Evolutionary conservation across 768 basidiomycete species (phyloP).

Genomic region (Termitomyces sp.): DNA sequence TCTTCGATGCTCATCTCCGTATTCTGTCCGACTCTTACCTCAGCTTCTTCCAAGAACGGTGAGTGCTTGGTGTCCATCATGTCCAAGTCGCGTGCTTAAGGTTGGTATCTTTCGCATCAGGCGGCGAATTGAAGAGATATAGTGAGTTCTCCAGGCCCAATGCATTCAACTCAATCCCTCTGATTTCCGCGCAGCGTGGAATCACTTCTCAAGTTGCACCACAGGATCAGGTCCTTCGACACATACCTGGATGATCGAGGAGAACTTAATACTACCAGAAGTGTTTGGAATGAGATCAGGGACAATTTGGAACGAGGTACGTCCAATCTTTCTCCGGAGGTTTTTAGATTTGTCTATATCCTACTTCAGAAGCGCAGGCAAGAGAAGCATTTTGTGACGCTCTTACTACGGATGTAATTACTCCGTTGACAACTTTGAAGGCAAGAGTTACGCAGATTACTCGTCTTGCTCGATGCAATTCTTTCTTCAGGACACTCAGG

Average conservation of each 20-base stretch:
- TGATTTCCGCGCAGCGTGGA: conserved; percentile 52
- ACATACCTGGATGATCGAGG: conserved; percentile 66
- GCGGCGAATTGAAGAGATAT: conserved; percentile 79
- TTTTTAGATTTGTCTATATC: conserved; percentile 8
- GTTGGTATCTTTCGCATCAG: conserved; percentile 42
- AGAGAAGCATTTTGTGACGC: conserved; percentile 76
- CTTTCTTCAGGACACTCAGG: conserved; percentile 72
- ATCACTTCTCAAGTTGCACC: conserved; percentile 68
- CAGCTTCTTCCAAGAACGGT: conserved; percentile 85
- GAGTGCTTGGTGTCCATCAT: conserved; percentile 15
- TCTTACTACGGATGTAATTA: conserved; percentile 70
- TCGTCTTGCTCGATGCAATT: neutral
- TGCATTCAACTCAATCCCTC: neutral
- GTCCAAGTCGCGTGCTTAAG: conserved; percentile 13
- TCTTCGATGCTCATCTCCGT: conserved; percentile 71
- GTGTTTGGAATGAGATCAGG: conserved; percentile 79
- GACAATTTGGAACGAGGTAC: conserved; percentile 83
- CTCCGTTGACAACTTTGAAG: conserved; percentile 62
- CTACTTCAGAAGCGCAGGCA: conserved; percentile 67
- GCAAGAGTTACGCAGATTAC: conserved; percentile 28
- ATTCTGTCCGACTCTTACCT: conserved; percentile 75
- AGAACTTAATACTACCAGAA: conserved; percentile 59
- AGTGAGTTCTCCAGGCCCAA: conserved; percentile 44
- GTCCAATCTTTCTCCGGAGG: conserved; percentile 10
- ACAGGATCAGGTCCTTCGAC: conserved; percentile 69